These are phyloP conservation scores for Picea glauca DNA, from an alignment of 75 land plant genomes.

Conservation along the genomic window DNA sequence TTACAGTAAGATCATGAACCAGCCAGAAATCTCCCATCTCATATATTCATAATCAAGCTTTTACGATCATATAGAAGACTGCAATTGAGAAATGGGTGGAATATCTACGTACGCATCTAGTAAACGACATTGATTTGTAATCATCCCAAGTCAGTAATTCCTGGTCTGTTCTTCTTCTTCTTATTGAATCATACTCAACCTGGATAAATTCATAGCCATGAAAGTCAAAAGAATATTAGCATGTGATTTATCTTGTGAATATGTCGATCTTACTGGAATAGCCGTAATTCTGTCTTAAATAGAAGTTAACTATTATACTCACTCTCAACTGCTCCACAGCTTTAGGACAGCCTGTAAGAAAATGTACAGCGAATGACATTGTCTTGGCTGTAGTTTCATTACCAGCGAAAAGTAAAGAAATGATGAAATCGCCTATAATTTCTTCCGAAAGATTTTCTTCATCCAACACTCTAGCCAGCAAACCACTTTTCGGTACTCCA, in stretches of 20 bases:
- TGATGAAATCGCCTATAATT: conserved; percentile 34
- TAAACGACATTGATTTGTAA: conserved; percentile 59
- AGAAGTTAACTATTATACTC: conserved; percentile 15
- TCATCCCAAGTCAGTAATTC: conserved; percentile 49
- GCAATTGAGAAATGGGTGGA: not conserved
- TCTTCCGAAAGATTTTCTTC: conserved; percentile 40
- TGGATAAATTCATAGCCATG: not conserved
- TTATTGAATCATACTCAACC: conserved; percentile 44
- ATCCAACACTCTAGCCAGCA: conserved; percentile 32
- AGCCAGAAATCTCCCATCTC: too few relatives aligned
- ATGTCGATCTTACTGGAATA: not conserved
- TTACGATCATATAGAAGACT: too few relatives aligned
- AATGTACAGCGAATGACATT: conserved; percentile 56
- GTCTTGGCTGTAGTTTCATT: conserved; percentile 52
- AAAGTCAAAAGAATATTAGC: conserved; percentile 23
- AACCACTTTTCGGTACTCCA: conserved; percentile 6
- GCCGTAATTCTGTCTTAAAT: too few relatives aligned
- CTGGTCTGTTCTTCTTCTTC: not conserved
- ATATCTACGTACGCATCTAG: conserved; percentile 41
- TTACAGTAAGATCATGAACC: too few relatives aligned
- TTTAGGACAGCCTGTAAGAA: conserved; percentile 34
- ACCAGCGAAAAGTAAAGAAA: conserved; percentile 58
- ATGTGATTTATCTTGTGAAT: conserved; percentile 51
- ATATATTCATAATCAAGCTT: too few relatives aligned
- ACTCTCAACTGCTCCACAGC: conserved; percentile 26